Conservation (phyloP, 768 basidiomycete species). For the Macrolepiota albuminosa region DNA sequence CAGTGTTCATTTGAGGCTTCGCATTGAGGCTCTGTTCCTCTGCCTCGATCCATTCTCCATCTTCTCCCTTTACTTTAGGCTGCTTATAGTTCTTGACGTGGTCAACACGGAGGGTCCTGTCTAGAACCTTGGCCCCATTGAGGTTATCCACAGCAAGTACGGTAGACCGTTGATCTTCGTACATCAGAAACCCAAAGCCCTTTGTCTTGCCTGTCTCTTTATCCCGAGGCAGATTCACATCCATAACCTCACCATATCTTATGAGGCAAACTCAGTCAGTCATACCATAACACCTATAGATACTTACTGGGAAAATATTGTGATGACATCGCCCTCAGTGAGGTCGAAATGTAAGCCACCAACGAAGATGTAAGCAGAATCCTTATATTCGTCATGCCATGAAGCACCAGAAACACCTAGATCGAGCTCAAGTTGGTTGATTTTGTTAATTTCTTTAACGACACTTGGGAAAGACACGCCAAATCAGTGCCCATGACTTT, state of each 20-base stretch:
- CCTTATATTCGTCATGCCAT: conserved; percentile 98
- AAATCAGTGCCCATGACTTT: conserved; percentile 6
- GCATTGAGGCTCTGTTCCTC: conserved; percentile 89
- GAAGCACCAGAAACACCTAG: conserved; percentile 66
- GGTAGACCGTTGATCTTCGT: conserved; percentile 96
- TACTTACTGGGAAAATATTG: conserved; percentile 95
- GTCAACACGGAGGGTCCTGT: conserved; percentile 85
- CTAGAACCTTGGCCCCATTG: conserved; percentile 88
- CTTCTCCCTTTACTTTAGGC: conserved; percentile 65
- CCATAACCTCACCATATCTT: conserved; percentile 96
- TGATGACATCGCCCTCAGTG: conserved; percentile 96
- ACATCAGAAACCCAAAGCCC: conserved; percentile 98
- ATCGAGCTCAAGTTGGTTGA: conserved; percentile 87
- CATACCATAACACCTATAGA: not conserved
- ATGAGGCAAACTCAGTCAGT: conserved; percentile 1
- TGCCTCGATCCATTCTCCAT: conserved; percentile 82
- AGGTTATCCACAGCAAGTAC: conserved; percentile 97
- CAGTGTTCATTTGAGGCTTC: conserved; percentile 64
- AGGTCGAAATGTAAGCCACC: conserved; percentile 86
- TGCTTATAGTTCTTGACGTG: conserved; percentile 93
- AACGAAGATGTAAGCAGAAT: conserved; percentile 93
- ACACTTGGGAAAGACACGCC: conserved; percentile 47
- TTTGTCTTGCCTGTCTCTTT: conserved; percentile 86
- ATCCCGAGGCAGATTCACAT: conserved; percentile 92
- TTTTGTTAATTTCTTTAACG: conserved; percentile 88